Conservation (phyloP, 2,329 filamentous ascomycete species). For the Dothistroma septosporum region DNA sequence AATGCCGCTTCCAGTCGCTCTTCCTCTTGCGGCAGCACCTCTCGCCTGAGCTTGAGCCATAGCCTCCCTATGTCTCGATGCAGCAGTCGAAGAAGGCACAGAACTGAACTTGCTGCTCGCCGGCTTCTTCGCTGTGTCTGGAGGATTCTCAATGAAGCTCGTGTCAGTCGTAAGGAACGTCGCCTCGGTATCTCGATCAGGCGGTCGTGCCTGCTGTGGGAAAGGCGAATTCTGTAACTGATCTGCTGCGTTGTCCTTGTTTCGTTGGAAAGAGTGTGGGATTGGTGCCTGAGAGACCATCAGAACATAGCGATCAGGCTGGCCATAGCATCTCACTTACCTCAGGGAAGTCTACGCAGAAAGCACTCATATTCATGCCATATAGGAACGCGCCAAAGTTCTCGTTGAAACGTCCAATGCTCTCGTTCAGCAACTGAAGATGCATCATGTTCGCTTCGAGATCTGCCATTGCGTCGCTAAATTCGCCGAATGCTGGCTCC, state of each 20-base stretch:
- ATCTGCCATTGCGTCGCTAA: conserved; percentile 90
- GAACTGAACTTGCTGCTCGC: conserved; percentile 33
- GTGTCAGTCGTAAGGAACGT: conserved; percentile 93
- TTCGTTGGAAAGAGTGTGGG: conserved; percentile 71
- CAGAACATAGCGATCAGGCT: neutral
- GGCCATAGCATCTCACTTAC: conserved; percentile 31
- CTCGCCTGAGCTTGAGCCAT: conserved; percentile 28
- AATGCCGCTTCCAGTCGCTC: conserved; percentile 30
- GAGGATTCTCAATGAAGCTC: conserved; percentile 73
- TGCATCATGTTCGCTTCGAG: conserved; percentile 97
- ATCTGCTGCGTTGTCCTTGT: conserved; percentile 36
- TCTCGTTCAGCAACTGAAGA: conserved; percentile 95
- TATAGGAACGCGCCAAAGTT: conserved; percentile 95
- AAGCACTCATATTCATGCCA: conserved; percentile 97
- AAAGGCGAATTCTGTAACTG: conserved; percentile 24
- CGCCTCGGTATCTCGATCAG: conserved; percentile 57
- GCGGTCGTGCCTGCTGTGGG: conserved; percentile 13
- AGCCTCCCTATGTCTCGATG: conserved; percentile 27
- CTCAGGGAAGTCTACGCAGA: conserved; percentile 97
- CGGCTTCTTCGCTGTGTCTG: conserved; percentile 46
- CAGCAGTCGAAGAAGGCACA: conserved; percentile 19
- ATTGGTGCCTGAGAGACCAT: conserved; percentile 54
- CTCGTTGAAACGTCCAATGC: conserved; percentile 85
- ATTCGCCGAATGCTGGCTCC: conserved; percentile 86
- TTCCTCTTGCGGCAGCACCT: conserved; percentile 12